Evolutionary conservation across 1,284 basidiomycete species (phyloP).

Genomic region (Quambalaria eucalypti): DNA sequence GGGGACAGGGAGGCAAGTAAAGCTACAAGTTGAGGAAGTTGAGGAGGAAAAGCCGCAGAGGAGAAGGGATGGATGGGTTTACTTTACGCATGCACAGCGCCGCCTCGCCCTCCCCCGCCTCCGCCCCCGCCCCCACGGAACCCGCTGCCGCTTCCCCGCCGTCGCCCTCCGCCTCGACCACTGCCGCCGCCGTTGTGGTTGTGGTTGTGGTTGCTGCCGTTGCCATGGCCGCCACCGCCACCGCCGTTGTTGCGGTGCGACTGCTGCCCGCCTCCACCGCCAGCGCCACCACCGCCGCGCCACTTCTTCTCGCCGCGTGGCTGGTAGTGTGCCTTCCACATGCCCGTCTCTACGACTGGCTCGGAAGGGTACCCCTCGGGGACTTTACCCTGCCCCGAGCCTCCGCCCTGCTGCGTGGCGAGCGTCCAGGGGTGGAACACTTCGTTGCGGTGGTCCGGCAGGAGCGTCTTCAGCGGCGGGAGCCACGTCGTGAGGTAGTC

Average conservation of each 20-base stretch:
- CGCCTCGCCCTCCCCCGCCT: too few relatives aligned
- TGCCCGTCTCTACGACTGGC: constrained; percentile 29
- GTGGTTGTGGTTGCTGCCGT: constrained; percentile 7
- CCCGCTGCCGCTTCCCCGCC: too few relatives aligned
- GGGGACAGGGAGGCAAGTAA: too few relatives aligned
- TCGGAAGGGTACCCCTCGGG: constrained; percentile 16
- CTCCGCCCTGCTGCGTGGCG: too few relatives aligned
- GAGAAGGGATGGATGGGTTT: too few relatives aligned
- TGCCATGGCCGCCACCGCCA: constrained; percentile 10
- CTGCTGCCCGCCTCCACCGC: constrained; percentile 6
- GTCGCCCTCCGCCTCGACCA: background rate
- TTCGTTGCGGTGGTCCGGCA: background rate
- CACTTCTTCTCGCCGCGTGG: background rate
- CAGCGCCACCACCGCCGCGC: constrained; percentile 8
- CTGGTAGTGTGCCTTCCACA: constrained; percentile 32
- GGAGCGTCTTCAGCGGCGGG: constrained; percentile 9
- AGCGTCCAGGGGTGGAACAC: constrained; percentile 32
- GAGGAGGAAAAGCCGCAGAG: too few relatives aligned
- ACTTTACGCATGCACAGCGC: too few relatives aligned
- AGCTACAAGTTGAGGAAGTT: too few relatives aligned
- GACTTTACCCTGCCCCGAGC: background rate
- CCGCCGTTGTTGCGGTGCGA: constrained; percentile 47
- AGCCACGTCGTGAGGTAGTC: constrained; percentile 31
- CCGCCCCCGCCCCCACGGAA: too few relatives aligned
- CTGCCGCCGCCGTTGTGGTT: background rate